phyloP scores from a whole-genome alignment of 192 early-diverging fungal species.

The Umbelopsis ramanniana region DNA sequence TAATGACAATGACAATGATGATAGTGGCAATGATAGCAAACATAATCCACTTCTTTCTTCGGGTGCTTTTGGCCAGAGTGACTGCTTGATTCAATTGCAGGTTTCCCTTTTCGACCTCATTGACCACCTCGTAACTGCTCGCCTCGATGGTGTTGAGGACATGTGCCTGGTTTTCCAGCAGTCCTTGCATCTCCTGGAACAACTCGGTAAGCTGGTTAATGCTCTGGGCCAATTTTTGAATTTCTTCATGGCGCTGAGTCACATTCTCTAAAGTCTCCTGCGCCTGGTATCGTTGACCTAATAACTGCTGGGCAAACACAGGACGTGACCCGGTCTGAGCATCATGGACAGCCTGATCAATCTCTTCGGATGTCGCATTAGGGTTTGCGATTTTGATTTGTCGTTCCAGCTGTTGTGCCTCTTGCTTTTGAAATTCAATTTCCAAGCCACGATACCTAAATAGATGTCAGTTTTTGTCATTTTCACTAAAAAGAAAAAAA shows the following conservation, averaged over 20 bases:
- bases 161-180: constrained; percentile 50
- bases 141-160: constrained; percentile 38
- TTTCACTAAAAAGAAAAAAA: no score
- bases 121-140: constrained; percentile 49
- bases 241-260: constrained; percentile 64
- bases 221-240: constrained; percentile 56
- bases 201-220: constrained; percentile 60
- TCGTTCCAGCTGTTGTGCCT: constrained; percentile 37
- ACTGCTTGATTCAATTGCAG: constrained; percentile 61
- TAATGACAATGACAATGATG: constrained; percentile 47
- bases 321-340: constrained; percentile 41
- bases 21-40: constrained; percentile 46
- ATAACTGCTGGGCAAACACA: constrained; percentile 63
- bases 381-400: constrained; percentile 50
- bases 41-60: constrained; percentile 65
- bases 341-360: constrained; percentile 58
- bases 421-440: constrained; percentile 38
- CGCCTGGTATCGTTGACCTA: constrained; percentile 43
- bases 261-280: constrained; percentile 60
- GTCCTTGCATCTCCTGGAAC: constrained; percentile 67
- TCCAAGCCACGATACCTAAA: constrained; percentile 31
- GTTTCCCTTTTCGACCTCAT: constrained; percentile 66
- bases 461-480: background rate
- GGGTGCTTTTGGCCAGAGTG: constrained; percentile 42
- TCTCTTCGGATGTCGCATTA: constrained; percentile 60